A percentile compares a stretch with the other conserved stretches of the same genome.
These are phyloP conservation scores for Penicillium griseofulvum DNA, from an alignment of 2,329 filamentous ascomycete species.

Conservation along the genomic window DNA sequence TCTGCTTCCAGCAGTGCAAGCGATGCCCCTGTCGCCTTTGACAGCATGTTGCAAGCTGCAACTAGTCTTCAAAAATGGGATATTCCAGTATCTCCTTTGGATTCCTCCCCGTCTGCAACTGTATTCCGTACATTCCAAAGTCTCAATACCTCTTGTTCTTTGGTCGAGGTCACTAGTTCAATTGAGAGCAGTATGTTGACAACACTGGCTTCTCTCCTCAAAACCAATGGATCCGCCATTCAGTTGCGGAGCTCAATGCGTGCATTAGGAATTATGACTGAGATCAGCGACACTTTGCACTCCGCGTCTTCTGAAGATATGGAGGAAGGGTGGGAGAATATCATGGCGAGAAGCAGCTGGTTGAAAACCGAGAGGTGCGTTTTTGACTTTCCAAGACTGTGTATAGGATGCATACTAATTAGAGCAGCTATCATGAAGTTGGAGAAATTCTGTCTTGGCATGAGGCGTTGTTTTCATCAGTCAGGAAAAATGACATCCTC, in stretches of 20 bases:
- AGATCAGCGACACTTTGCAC: slow-evolving; percentile 74
- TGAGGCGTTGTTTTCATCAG: slow-evolving; percentile 74
- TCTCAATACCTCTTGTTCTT: slow-evolving; percentile 64
- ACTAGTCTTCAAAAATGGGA: slow-evolving; percentile 89
- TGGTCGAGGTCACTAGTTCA: slow-evolving; percentile 53
- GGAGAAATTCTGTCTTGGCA: slow-evolving; percentile 78
- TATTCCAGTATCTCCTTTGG: slow-evolving; percentile 67
- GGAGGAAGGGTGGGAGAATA: slow-evolving; percentile 59
- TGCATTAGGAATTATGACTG: slow-evolving; percentile 69
- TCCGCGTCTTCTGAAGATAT: slow-evolving; percentile 61
- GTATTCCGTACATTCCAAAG: slow-evolving; percentile 80
- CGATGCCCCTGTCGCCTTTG: slow-evolving; percentile 51
- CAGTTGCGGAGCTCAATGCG: slow-evolving; percentile 59
- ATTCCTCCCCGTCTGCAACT: slow-evolving; percentile 63
- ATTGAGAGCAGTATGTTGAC: slow-evolving; percentile 62
- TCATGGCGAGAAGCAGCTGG: slow-evolving; percentile 69
- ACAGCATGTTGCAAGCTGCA: slow-evolving; percentile 75
- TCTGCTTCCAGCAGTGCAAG: slow-evolving; percentile 58
- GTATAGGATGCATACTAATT: slow-evolving; percentile 15
- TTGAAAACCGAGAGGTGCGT: slow-evolving; percentile 77
- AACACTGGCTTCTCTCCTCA: slow-evolving; percentile 43
- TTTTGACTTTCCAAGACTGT: background rate
- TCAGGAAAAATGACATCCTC: slow-evolving; percentile 68
- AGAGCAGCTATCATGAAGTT: slow-evolving; percentile 58
- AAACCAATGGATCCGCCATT: slow-evolving; percentile 38